Conservation (phyloP, 2,329 filamentous ascomycete genomes). For the Parascedosporium putredinis region DNA sequence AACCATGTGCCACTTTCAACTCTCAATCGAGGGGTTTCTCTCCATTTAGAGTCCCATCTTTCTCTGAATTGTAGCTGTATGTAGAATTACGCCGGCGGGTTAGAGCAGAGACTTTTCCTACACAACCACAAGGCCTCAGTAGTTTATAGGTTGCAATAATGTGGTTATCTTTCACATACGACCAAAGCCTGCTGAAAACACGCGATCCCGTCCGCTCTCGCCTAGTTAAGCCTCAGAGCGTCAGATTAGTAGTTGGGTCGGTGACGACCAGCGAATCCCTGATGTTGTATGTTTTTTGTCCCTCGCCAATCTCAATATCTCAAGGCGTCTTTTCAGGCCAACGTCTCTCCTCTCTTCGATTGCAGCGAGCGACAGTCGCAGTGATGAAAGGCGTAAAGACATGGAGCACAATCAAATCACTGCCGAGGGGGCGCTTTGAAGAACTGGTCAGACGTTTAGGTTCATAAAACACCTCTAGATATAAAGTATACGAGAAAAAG, state of each 20-base stretch:
- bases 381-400: no score
- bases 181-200: background rate
- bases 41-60: background rate
- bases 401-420: no score
- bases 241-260: conserved; percentile 2
- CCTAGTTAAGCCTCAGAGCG: conserved; percentile 2
- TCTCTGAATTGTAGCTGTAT: background rate
- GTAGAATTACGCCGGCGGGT: no score
- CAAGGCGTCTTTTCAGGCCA: background rate
- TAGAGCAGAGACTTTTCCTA: background rate
- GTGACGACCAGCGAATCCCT: conserved; percentile 1
- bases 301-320: no score
- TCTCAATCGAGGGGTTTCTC: background rate
- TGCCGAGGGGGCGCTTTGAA: no score
- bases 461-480: no score
- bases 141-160: background rate
- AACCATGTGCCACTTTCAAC: background rate
- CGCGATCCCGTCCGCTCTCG: conserved; percentile 1
- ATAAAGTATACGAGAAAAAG: no score
- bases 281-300: conserved; percentile 2
- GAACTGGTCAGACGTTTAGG: no score
- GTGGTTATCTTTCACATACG: background rate
- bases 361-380: no score
- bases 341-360: no score
- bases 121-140: background rate